A percentile compares a stretch with the other conserved stretches of the same genome.
phyloP scores from a whole-genome alignment of 1,284 basidiomycete genomes.

The Chondrostereum purpureum region DNA sequence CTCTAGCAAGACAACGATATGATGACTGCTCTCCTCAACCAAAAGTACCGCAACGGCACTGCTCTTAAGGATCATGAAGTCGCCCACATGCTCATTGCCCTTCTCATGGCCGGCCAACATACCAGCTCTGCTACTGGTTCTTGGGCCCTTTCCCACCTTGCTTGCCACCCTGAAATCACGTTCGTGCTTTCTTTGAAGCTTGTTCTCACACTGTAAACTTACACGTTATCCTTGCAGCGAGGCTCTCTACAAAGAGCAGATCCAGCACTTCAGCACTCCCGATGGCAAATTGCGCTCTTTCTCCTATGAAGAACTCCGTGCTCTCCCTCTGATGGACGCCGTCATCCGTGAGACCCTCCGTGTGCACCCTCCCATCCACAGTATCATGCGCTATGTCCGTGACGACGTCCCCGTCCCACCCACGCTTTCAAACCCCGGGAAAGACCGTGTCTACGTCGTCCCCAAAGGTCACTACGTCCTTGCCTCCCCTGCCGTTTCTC shows the following conservation, averaged over 20 bases:
- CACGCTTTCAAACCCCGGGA: slow-evolving; percentile 73
- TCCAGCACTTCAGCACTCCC: slow-evolving; percentile 72
- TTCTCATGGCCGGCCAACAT: slow-evolving; percentile 98
- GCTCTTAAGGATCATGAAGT: slow-evolving; percentile 84
- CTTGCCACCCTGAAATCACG: slow-evolving; percentile 73
- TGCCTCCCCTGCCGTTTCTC: slow-evolving; percentile 84
- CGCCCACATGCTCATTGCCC: slow-evolving; percentile 94
- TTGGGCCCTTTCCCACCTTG: slow-evolving; percentile 91
- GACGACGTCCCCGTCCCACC: slow-evolving; percentile 80
- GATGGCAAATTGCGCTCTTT: slow-evolving; percentile 79
- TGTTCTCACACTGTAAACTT: slow-evolving; percentile 2
- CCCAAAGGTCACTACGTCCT: slow-evolving; percentile 91
- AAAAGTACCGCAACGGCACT: slow-evolving; percentile 83
- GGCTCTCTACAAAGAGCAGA: slow-evolving; percentile 84
- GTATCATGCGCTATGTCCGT: slow-evolving; percentile 85
- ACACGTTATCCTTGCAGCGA: slow-evolving; percentile 57
- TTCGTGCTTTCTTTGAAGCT: slow-evolving; percentile 31
- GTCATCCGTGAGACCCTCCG: slow-evolving; percentile 92
- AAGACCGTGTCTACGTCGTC: slow-evolving; percentile 73
- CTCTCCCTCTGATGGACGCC: slow-evolving; percentile 81
- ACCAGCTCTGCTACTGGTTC: slow-evolving; percentile 89
- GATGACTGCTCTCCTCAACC: slow-evolving; percentile 83
- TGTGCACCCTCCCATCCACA: slow-evolving; percentile 90
- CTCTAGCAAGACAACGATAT: slow-evolving; percentile 81
- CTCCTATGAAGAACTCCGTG: slow-evolving; percentile 83